Evolutionary conservation across 1,139 yeast genomes (phyloP).

Genomic region (Hyphopichia fennica): DNA sequence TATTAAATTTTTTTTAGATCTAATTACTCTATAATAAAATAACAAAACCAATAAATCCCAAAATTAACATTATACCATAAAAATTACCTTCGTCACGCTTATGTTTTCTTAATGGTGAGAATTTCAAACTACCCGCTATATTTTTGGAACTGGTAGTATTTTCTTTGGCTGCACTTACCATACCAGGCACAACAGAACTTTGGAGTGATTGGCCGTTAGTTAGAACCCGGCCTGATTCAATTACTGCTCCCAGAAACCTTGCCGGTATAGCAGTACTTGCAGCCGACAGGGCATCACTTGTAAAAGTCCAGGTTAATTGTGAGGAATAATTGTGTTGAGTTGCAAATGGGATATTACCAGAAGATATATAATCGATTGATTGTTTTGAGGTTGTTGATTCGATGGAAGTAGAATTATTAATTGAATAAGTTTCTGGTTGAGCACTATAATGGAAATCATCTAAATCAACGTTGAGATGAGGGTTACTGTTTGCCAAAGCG

Average conservation of each 20-base stretch:
- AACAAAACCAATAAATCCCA: neutral
- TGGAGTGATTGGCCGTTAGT: constrained; percentile 14
- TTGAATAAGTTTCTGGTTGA: constrained; percentile 2
- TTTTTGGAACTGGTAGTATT: constrained; percentile 1
- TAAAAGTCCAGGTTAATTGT: constrained; percentile 19
- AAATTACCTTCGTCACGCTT: neutral
- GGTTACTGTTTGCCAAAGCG: constrained; percentile 44
- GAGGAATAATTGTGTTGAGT: constrained; percentile 15
- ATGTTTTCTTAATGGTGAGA: constrained; percentile 1
- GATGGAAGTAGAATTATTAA: neutral
- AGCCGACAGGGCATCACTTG: no score
- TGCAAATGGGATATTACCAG: constrained; percentile 42
- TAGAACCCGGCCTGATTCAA: constrained; percentile 34
- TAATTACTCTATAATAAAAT: neutral
- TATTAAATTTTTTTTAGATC: neutral
- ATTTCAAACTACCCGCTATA: neutral
- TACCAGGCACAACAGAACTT: constrained; percentile 7
- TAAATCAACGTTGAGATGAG: constrained; percentile 9
- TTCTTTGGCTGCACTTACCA: constrained; percentile 15
- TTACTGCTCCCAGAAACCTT: constrained; percentile 31
- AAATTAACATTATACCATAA: neutral
- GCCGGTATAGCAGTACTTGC: constrained; percentile 30
- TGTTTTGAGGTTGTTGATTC: constrained; percentile 1
- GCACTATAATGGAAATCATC: constrained; percentile 5
- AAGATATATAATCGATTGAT: constrained; percentile 27